Conservation (phyloP, 2,329 filamentous ascomycete species). For the Penicillium sp. region DNA sequence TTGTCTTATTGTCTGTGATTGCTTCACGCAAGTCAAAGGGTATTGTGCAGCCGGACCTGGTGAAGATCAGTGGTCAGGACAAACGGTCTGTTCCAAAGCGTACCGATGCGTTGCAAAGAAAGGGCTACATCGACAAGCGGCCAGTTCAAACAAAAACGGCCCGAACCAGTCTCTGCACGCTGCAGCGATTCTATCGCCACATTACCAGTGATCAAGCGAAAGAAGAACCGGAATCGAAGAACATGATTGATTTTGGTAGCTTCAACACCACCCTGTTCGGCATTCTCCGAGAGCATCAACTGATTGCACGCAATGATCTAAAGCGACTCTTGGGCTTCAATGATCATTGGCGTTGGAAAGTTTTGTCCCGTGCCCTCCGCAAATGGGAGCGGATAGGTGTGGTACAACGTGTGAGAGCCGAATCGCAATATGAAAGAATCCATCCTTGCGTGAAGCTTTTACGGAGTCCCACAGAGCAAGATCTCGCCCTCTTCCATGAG, state of each 20-base stretch:
- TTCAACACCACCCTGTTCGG: conserved; percentile 50
- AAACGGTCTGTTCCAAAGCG: conserved; percentile 62
- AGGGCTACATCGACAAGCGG: conserved; percentile 61
- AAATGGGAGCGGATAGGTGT: conserved; percentile 47
- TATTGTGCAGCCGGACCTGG: conserved; percentile 57
- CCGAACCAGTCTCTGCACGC: conserved; percentile 56
- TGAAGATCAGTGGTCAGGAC: conserved; percentile 57
- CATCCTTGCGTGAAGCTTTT: conserved; percentile 45
- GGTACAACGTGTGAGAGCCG: conserved; percentile 42
- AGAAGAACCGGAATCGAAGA: conserved; percentile 6
- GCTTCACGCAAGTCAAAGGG: conserved; percentile 53
- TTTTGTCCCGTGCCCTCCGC: conserved; percentile 42
- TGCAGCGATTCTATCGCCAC: conserved; percentile 47
- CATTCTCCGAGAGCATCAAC: conserved; percentile 48
- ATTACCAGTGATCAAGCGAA: conserved; percentile 10
- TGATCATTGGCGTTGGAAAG: conserved; percentile 38
- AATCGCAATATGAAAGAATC: conserved; percentile 41
- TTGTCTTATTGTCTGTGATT: conserved; percentile 57
- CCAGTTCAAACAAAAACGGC: conserved; percentile 46
- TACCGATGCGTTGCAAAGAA: conserved; percentile 55
- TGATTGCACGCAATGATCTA: conserved; percentile 53
- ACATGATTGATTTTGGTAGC: conserved; percentile 47
- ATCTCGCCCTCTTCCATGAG: conserved; percentile 41
- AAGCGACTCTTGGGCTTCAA: conserved; percentile 46
- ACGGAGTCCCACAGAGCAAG: conserved; percentile 39